Evolutionary conservation across 306 rosid genomes (phyloP).

Genomic region (Rosa chinensis): DNA sequence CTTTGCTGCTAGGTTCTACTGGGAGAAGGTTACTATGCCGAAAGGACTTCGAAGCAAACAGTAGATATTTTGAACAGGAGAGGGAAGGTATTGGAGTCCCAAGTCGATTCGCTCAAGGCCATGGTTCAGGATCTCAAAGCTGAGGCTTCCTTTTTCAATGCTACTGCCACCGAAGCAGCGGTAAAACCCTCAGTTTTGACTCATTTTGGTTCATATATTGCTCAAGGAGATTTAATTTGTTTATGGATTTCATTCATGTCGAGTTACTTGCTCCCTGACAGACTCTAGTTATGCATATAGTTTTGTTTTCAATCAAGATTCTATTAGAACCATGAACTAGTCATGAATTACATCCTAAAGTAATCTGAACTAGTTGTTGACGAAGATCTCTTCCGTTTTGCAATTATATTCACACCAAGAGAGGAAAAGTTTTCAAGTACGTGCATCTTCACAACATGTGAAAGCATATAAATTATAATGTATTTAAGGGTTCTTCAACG

Average conservation of each 20-base stretch:
- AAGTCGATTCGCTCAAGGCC: slow-evolving; percentile 62
- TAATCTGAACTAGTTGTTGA: not conserved
- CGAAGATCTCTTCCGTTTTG: not conserved
- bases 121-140: slow-evolving; percentile 59
- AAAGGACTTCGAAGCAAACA: slow-evolving; percentile 76
- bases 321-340: not conserved
- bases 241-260: not conserved
- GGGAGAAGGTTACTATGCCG: slow-evolving; percentile 87
- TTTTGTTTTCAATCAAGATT: not conserved
- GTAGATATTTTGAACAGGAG: slow-evolving; percentile 76
- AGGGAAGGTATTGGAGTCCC: slow-evolving; percentile 65
- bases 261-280: not conserved
- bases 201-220: not conserved
- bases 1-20: slow-evolving; percentile 59
- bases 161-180: slow-evolving; percentile 34
- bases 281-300: not conserved
- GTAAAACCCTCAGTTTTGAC: not conserved
- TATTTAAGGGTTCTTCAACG: not conserved
- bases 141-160: slow-evolving; percentile 59
- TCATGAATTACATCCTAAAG: not conserved
- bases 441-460: not conserved
- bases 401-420: not conserved
- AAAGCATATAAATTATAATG: not conserved
- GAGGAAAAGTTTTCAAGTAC: not conserved
- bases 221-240: not conserved